Percentiles rank a stretch among this genome's conserved stretches.
These are phyloP conservation scores for Somion occarium DNA, from an alignment of 1,284 basidiomycete genomes.

Conservation along the genomic window DNA sequence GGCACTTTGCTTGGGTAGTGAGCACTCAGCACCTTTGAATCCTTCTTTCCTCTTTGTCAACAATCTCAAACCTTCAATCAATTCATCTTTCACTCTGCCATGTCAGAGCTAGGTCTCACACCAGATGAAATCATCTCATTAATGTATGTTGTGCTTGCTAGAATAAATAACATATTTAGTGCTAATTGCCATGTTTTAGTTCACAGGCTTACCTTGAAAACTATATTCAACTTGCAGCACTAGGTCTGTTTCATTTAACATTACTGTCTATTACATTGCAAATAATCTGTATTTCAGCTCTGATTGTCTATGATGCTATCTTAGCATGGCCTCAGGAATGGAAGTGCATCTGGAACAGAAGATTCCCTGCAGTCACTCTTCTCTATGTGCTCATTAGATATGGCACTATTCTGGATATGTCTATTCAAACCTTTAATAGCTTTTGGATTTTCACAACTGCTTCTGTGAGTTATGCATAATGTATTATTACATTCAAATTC, in stretches of 20 bases:
- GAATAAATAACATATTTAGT: background rate
- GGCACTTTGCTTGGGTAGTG: too few relatives aligned
- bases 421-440: background rate
- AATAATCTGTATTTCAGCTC: background rate
- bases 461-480: background rate
- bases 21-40: too few relatives aligned
- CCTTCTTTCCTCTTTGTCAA: too few relatives aligned
- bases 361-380: background rate
- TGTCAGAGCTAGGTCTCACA: background rate
- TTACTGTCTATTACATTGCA: background rate
- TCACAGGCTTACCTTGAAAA: too few relatives aligned
- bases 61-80: too few relatives aligned
- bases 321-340: background rate
- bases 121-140: background rate
- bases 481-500: too few relatives aligned
- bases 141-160: background rate
- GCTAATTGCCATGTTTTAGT: background rate
- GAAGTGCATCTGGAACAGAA: background rate
- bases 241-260: background rate
- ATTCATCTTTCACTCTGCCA: too few relatives aligned
- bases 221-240: background rate
- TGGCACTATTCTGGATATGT: background rate
- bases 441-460: background rate
- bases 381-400: background rate
- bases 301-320: background rate